phyloP scores from a whole-genome alignment of 1,139 yeast genomes.

The Protomyces arabidopsidicola region DNA sequence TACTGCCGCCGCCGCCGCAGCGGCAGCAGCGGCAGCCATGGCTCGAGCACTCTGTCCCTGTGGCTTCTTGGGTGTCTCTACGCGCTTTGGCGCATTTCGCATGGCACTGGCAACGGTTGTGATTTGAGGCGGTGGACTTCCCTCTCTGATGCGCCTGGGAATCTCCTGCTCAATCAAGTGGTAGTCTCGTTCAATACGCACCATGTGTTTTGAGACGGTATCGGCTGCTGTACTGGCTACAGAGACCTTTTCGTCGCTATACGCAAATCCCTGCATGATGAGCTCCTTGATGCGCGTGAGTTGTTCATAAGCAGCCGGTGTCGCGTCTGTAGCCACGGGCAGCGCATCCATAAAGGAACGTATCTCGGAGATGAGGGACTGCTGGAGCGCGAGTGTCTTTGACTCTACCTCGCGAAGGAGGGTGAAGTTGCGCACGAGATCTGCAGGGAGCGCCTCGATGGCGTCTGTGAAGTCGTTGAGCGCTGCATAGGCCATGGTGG shows the following conservation, averaged over 20 bases:
- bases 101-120: constrained; percentile 22
- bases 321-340: constrained; percentile 5
- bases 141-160: constrained; percentile 13
- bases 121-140: constrained; percentile 22
- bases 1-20: background rate
- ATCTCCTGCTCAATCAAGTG: constrained; percentile 66
- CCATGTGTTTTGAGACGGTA: constrained; percentile 61
- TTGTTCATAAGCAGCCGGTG: constrained; percentile 1
- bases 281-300: constrained; percentile 39
- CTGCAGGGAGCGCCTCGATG: constrained; percentile 82
- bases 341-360: constrained; percentile 17
- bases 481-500: constrained; percentile 55
- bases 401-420: constrained; percentile 90
- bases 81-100: constrained; percentile 24
- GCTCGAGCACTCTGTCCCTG: background rate
- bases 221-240: constrained; percentile 91
- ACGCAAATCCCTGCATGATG: constrained; percentile 70
- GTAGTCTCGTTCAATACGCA: constrained; percentile 74
- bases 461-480: constrained; percentile 88
- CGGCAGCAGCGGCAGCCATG: background rate
- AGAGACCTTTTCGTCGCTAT: constrained; percentile 95
- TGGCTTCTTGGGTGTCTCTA: constrained; percentile 21
- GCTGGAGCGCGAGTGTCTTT: constrained; percentile 58
- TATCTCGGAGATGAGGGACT: constrained; percentile 8
- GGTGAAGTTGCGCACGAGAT: constrained; percentile 78